phyloP scores from a whole-genome alignment of 208 protist species.

The Acanthamoeba sp. region DNA sequence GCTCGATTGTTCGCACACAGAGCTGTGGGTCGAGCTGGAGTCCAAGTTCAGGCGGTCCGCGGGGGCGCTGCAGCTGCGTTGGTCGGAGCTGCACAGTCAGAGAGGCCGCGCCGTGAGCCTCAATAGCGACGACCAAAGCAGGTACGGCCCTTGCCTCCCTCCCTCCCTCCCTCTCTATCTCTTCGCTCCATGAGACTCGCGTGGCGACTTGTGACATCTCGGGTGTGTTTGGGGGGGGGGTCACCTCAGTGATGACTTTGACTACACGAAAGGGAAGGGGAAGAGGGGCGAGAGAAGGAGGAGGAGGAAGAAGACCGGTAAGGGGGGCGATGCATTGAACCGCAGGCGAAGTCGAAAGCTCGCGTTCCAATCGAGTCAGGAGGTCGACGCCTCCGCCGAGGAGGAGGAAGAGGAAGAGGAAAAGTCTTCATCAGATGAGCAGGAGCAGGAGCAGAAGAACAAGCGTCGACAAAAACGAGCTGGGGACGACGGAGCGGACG shows the following conservation, averaged over 20 bases:
- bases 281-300: neutral
- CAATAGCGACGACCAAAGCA: neutral
- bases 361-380: neutral
- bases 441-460: neutral
- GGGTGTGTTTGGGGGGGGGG: too few relatives aligned
- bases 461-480: neutral
- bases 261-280: neutral
- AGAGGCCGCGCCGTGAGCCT: neutral
- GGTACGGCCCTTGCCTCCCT: too few relatives aligned
- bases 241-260: neutral
- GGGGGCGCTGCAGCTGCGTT: conserved; percentile 11
- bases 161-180: too few relatives aligned
- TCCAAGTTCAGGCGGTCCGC: conserved; percentile 35
- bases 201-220: too few relatives aligned
- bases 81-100: conserved; percentile 17
- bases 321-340: neutral
- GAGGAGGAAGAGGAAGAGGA: neutral
- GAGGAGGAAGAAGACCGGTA: neutral
- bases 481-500: neutral
- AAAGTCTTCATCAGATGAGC: neutral
- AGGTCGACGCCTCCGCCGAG: neutral
- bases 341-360: neutral
- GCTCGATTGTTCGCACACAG: neutral
- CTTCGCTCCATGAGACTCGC: too few relatives aligned
- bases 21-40: neutral